These are phyloP conservation scores for Pseudonitzschia multistriata DNA, from an alignment of 108 stramenopile species.

Conservation along the genomic window DNA sequence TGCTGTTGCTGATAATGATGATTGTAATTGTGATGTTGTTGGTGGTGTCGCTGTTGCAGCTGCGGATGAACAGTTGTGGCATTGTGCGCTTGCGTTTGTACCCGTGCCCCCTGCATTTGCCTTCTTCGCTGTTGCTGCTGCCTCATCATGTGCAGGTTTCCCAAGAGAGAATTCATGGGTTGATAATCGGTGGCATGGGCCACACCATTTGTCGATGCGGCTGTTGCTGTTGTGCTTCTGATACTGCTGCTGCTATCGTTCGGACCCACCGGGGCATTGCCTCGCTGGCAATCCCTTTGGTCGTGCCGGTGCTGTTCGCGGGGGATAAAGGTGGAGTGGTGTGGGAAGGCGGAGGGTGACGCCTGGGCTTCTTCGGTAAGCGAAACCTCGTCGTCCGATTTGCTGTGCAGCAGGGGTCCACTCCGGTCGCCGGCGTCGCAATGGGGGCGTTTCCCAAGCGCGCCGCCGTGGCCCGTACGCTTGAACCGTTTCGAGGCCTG, in stretches of 20 bases:
- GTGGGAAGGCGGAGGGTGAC: neutral
- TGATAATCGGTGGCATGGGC: slow-evolving; percentile 24
- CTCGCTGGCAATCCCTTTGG: neutral
- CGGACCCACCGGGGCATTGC: neutral
- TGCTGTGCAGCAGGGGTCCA: neutral
- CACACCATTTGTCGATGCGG: slow-evolving; percentile 10
- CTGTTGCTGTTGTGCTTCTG: slow-evolving; percentile 7
- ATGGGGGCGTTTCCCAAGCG: neutral
- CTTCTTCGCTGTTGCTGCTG: slow-evolving; percentile 12
- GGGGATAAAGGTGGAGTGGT: slow-evolving; percentile 3
- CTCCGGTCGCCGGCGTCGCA: neutral
- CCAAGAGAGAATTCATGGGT: slow-evolving; percentile 30
- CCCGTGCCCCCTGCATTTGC: neutral
- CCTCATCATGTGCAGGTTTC: slow-evolving; percentile 24
- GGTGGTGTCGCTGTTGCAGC: no score
- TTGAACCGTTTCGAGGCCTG: neutral
- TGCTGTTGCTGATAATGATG: neutral
- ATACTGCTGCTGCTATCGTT: neutral
- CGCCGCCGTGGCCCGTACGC: neutral
- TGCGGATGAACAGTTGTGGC: neutral
- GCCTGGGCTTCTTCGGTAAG: slow-evolving; percentile 9
- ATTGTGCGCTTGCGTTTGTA: neutral
- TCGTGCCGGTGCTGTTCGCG: neutral
- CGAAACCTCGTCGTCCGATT: slow-evolving; percentile 11
- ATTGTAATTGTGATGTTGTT: slow-evolving; percentile 21